These are phyloP conservation scores for Leishmania tarentolae DNA, from an alignment of 208 protist genomes.

Conservation along the genomic window DNA sequence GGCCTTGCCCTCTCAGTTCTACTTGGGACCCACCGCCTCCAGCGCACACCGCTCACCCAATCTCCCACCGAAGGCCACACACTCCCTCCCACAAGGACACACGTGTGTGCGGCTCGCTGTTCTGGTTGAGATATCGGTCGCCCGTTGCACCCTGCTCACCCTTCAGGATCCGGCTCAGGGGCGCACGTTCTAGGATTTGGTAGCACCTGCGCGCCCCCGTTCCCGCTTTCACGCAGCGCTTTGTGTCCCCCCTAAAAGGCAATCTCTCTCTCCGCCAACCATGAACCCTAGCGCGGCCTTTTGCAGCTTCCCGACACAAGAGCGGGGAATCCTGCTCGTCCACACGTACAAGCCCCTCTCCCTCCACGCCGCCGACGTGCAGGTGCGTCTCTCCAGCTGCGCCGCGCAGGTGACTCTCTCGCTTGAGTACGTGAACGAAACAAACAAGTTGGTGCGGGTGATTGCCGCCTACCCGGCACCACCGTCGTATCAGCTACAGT, in stretches of 20 bases:
- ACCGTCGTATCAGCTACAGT: constrained; percentile 50
- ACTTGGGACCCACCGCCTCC: not conserved
- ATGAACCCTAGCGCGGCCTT: constrained; percentile 38
- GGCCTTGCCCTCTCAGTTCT: not conserved
- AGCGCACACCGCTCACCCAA: not conserved
- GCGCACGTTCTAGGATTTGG: not conserved
- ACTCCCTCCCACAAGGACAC: not conserved
- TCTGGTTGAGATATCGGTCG: not conserved
- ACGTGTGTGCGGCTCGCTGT: not conserved
- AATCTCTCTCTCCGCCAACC: constrained; percentile 4
- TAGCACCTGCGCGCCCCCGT: not conserved
- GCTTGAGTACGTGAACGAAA: constrained; percentile 77
- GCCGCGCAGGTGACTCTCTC: constrained; percentile 56
- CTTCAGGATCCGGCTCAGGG: too few relatives aligned
- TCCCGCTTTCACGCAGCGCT: not conserved
- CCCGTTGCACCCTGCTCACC: not conserved
- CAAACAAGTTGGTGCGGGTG: constrained; percentile 41
- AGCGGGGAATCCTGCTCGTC: constrained; percentile 48
- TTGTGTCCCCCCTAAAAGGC: not conserved
- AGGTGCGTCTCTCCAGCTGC: constrained; percentile 51
- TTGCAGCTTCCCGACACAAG: constrained; percentile 39
- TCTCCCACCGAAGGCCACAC: not conserved
- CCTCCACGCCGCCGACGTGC: constrained; percentile 51
- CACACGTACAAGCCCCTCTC: constrained; percentile 62
- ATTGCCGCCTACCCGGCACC: constrained; percentile 73